Conservation (phyloP, 768 basidiomycete species). For the Lepiota venenata region DNA sequence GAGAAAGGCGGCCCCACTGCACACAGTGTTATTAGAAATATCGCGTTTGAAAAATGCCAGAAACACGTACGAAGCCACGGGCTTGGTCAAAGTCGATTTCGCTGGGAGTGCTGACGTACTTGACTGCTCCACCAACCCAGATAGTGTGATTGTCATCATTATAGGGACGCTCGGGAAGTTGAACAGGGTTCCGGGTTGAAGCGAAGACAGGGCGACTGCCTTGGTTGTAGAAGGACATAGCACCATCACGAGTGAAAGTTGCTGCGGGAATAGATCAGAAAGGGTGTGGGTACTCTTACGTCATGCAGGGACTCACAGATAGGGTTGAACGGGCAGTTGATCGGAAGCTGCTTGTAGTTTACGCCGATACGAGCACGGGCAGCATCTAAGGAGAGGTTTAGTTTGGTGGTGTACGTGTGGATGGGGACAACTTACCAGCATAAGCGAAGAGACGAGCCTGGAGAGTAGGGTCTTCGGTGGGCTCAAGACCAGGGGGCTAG, state of each 20-base stretch:
- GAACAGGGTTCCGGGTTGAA: conserved; percentile 30
- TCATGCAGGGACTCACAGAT: conserved; percentile 24
- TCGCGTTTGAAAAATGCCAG: not conserved
- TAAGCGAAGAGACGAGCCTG: conserved; percentile 59
- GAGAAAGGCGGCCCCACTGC: conserved; percentile 30
- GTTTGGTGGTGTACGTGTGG: not conserved
- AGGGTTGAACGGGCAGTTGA: conserved; percentile 35
- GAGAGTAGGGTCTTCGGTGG: conserved; percentile 54
- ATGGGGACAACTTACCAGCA: conserved; percentile 29
- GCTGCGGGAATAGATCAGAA: conserved; percentile 18
- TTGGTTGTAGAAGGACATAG: conserved; percentile 32
- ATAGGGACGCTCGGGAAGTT: conserved; percentile 29
- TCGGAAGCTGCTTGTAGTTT: conserved; percentile 35
- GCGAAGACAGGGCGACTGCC: conserved; percentile 36
- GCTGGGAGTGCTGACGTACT: conserved; percentile 28
- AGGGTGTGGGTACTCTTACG: not conserved
- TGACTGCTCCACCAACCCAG: conserved; percentile 38
- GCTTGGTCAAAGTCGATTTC: conserved; percentile 39
- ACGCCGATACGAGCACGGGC: conserved; percentile 36
- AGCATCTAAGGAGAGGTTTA: conserved; percentile 22
- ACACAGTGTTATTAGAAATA: not conserved
- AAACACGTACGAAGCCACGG: conserved; percentile 24
- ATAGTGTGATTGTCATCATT: conserved; percentile 36
- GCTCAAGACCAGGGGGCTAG: conserved; percentile 34
- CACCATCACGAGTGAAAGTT: conserved; percentile 36